Evolutionary conservation across 306 rosid genomes (phyloP).

Genomic region (Lathyrus sativus): DNA sequence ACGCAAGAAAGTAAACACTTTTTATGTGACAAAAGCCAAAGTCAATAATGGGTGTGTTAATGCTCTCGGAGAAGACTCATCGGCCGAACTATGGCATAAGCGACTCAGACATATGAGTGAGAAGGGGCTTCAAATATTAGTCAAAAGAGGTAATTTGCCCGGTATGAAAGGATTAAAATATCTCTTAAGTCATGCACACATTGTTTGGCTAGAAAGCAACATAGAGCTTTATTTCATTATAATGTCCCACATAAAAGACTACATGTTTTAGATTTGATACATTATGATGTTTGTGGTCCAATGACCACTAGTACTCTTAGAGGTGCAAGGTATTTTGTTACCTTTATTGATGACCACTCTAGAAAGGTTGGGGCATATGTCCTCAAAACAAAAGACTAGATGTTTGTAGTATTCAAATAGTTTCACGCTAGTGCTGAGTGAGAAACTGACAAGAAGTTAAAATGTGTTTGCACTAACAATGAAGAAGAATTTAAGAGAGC

Average conservation of each 20-base stretch:
- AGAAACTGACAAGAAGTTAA: no score
- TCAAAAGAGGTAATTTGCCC: neutral
- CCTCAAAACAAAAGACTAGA: neutral
- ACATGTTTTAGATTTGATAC: neutral
- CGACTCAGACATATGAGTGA: no score
- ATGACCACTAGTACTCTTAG: neutral
- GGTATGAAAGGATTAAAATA: neutral
- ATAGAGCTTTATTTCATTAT: neutral
- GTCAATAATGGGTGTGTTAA: no score
- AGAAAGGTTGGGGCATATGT: neutral
- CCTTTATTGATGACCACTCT: neutral
- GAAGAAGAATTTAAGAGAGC: neutral
- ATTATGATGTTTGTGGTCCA: neutral
- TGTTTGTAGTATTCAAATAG: neutral
- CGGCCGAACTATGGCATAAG: no score
- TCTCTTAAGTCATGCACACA: neutral
- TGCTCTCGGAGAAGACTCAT: no score
- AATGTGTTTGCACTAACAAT: no score
- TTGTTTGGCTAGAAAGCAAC: neutral
- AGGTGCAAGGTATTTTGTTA: constrained; percentile 1
- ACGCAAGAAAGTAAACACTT: no score
- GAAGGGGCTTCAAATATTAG: no score
- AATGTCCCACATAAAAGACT: neutral
- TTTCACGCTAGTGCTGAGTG: no score
- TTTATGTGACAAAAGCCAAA: no score